Conservation (phyloP, 805 yeast genomes). For the Kregervanrija pseudodelftensis region DNA sequence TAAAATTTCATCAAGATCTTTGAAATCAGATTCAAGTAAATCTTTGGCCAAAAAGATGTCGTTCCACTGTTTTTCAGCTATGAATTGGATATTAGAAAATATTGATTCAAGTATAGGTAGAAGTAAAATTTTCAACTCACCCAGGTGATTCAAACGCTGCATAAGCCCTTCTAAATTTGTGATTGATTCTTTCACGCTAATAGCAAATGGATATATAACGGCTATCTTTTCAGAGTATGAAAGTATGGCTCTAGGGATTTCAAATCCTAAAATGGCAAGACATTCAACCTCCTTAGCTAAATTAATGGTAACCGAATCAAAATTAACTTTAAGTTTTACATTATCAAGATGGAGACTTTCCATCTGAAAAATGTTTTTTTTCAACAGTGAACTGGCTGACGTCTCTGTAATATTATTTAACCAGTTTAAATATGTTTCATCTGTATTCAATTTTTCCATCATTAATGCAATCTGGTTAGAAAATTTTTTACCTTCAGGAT, state of each 20-base stretch:
- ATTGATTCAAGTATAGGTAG: conserved; percentile 20
- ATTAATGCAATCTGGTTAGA: conserved; percentile 41
- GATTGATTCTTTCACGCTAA: conserved; percentile 45
- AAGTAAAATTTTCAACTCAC: conserved; percentile 37
- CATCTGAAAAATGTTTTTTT: conserved; percentile 31
- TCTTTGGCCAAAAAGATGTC: conserved; percentile 43
- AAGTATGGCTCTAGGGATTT: conserved; percentile 47
- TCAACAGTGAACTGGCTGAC: conserved; percentile 9
- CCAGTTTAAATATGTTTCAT: conserved; percentile 31
- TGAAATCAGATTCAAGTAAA: conserved; percentile 25
- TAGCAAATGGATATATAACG: conserved; percentile 50
- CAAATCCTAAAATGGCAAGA: conserved; percentile 42
- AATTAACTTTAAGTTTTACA: conserved; percentile 38
- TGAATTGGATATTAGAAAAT: conserved; percentile 12
- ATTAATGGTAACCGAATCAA: conserved; percentile 32
- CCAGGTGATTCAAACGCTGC: conserved; percentile 20
- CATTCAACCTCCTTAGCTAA: conserved; percentile 45
- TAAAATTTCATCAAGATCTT: conserved; percentile 22
- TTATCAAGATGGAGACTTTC: conserved; percentile 12
- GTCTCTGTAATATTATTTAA: conserved; percentile 12
- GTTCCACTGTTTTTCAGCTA: conserved; percentile 41
- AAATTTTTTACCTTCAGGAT: conserved; percentile 63
- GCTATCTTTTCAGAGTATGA: conserved; percentile 43
- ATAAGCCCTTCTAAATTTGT: conserved; percentile 27
- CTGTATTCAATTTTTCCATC: conserved; percentile 34